Base-by-base conservation (phyloP, 2,329 filamentous ascomycete species). In the Lecanicillium sp. region DNA sequence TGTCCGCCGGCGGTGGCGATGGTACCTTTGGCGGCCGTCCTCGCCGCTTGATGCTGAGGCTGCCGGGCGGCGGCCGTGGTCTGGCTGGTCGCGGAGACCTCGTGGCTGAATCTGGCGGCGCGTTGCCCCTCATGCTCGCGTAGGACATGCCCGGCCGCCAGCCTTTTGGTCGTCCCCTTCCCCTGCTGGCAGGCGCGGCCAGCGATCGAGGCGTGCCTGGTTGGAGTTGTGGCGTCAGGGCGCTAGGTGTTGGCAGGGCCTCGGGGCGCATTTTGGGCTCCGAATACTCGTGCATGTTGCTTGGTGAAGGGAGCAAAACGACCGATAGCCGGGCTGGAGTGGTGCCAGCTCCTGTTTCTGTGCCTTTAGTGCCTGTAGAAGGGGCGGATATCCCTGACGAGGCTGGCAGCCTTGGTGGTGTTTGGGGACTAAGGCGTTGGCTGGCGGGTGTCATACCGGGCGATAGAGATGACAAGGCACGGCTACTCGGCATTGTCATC, bases 141-240 rank as follows among this genome's bases (percentile, higher is more conserved):
- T 53, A 55, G 6, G 57, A 54, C 46, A 57, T 57, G 38, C 52
- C 51, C 4, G 57, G 49, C 35, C 43, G 56, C 53, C 53, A 72
- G 17, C 70, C 71, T 37, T 68, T 68, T 4, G 73, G 72, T 5
- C 72, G 61, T 7, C 72, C 72, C 28, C 57, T 39, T 13, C 22
- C 14, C 6, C 19, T 33, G 36, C 35, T 44, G 13, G 15, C 33
- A 3, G 33, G 36, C 4, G 29, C 27, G 25, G 22, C n/a, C n/a
- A n/a, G n/a, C n/a, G n/a, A n/a, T n/a, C n/a, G n/a, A n/a, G n/a
- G n/a, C n/a, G n/a, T n/a, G n/a, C n/a, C n/a, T n/a, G n/a, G n/a
- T n/a, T n/a, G n/a, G n/a, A n/a, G n/a, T n/a, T n/a, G 6, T 25
- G 22, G 22, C 6, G 11, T 25, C 22, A 25, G 22, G 22, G 6